phyloP scores from a whole-genome alignment of 75 land plant genomes.

The Isoetes taiwanensis region DNA sequence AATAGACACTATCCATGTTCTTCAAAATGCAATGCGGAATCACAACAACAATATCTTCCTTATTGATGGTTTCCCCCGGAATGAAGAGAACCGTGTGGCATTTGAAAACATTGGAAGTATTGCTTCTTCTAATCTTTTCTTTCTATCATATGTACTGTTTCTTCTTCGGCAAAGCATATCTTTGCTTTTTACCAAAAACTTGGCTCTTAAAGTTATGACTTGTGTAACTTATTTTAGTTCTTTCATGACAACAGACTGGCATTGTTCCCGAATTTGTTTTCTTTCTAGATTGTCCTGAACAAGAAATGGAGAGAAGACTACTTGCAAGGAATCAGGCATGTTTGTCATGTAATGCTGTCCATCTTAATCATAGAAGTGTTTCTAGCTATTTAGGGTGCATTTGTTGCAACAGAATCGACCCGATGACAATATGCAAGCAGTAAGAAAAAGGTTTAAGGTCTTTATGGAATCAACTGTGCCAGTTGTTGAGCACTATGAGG shows the following conservation, averaged over 20 bases:
- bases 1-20: no score
- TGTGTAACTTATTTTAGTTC: no score
- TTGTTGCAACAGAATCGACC: slow-evolving; percentile 45
- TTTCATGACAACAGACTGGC: slow-evolving; percentile 73
- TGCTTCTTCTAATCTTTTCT: no score
- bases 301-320: slow-evolving; percentile 76
- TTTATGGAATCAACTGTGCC: slow-evolving; percentile 73
- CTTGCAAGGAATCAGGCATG: slow-evolving; percentile 57
- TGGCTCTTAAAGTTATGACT: no score
- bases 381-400: background rate
- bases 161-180: no score
- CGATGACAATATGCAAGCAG: slow-evolving; percentile 88
- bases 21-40: no score
- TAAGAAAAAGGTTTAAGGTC: slow-evolving; percentile 79
- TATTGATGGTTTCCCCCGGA: no score
- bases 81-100: no score
- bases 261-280: slow-evolving; percentile 65
- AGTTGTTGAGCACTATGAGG: slow-evolving; percentile 53
- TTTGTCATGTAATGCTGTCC: background rate
- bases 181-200: no score
- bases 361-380: background rate
- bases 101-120: no score
- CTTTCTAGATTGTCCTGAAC: slow-evolving; percentile 70
- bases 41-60: no score
- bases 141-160: no score